Evolutionary conservation across 2,329 filamentous ascomycete species (phyloP).

Genomic region (Penicillium sp.): DNA sequence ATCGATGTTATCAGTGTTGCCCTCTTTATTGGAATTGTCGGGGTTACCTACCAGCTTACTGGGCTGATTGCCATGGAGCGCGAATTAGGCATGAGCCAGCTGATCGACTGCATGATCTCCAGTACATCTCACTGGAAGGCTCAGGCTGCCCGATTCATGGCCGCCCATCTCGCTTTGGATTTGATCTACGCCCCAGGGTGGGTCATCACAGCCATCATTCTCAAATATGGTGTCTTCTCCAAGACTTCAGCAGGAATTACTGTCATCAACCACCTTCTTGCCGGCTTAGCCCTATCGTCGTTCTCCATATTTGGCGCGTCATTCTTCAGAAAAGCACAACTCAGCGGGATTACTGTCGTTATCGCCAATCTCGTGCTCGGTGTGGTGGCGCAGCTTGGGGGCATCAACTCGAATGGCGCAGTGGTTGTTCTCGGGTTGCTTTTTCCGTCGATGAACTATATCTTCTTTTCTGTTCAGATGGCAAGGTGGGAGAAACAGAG

Average conservation of each 20-base stretch:
- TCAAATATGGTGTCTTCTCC: slow-evolving; percentile 64
- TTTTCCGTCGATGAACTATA: slow-evolving; percentile 86
- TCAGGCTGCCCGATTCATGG: slow-evolving; percentile 73
- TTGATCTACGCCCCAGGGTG: slow-evolving; percentile 79
- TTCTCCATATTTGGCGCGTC: slow-evolving; percentile 79
- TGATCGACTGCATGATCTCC: slow-evolving; percentile 91
- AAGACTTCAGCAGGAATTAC: slow-evolving; percentile 66
- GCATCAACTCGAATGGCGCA: slow-evolving; percentile 58
- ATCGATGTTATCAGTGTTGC: slow-evolving; percentile 75
- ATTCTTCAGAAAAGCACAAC: slow-evolving; percentile 83
- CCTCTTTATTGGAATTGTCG: slow-evolving; percentile 77
- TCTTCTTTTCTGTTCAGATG: slow-evolving; percentile 74
- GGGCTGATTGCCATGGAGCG: slow-evolving; percentile 84
- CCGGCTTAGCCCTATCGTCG: slow-evolving; percentile 75
- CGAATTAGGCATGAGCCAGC: slow-evolving; percentile 81
- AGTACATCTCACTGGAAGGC: slow-evolving; percentile 72
- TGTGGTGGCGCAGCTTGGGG: slow-evolving; percentile 77
- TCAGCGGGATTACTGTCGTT: slow-evolving; percentile 79
- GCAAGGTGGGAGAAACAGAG: slow-evolving; percentile 72
- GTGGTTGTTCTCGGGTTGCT: slow-evolving; percentile 72
- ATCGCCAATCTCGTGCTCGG: slow-evolving; percentile 74
- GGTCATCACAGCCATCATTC: slow-evolving; percentile 71
- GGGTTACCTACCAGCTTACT: slow-evolving; percentile 82
- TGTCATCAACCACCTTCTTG: slow-evolving; percentile 71
- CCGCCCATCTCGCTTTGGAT: slow-evolving; percentile 79